phyloP scores from a whole-genome alignment of 805 yeast genomes.

The Saturnispora quitensis region DNA sequence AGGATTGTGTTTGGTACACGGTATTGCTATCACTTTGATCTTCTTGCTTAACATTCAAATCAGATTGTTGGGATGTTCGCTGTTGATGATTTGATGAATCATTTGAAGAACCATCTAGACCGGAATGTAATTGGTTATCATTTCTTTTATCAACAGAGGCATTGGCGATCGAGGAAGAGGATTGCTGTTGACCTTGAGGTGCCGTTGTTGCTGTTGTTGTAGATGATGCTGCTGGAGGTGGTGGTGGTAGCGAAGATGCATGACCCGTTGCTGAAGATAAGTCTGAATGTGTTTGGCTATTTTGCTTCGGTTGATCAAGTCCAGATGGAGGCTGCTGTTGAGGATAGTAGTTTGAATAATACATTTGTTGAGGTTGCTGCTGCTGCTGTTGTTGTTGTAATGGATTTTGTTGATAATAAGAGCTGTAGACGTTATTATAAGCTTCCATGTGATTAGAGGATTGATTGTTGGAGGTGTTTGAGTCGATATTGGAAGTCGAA shows the following conservation, averaged over 20 bases:
- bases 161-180: neutral
- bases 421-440: neutral
- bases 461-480: neutral
- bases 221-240: neutral
- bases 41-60: neutral
- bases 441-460: neutral
- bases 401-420: neutral
- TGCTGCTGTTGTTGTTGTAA: neutral
- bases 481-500: neutral
- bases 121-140: neutral
- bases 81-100: neutral
- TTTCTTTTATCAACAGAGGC: neutral
- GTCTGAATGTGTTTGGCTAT: neutral
- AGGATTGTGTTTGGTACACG: neutral
- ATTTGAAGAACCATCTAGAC: neutral
- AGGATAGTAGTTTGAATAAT: neutral
- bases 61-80: neutral
- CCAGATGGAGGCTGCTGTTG: neutral
- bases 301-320: neutral
- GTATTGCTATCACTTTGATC: neutral
- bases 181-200: neutral
- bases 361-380: conserved; percentile 2
- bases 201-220: neutral
- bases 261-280: neutral
- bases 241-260: neutral